Base-by-base conservation (phyloP, 2,329 filamentous ascomycete genomes). In the Leptographium procerum region DNA sequence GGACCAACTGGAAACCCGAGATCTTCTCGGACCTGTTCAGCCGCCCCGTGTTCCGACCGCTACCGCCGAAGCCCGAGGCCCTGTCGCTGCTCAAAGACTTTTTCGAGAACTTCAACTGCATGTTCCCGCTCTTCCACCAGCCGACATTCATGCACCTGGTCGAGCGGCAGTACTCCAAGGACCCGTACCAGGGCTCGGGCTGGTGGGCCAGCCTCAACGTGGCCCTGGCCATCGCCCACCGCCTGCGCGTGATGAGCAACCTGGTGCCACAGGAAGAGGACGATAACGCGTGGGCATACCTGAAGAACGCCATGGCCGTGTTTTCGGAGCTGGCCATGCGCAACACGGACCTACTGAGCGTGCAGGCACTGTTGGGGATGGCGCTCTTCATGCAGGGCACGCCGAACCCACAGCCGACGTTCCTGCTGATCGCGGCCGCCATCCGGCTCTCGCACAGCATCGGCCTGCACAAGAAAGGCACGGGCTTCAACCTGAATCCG, bases 191-290 rank as follows among this genome's bases (percentile, higher is more conserved):
- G 69, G 91, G 92, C 31, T 95, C 91, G 7, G 94, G 94, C 3
- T 99, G 94, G 94, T 99, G 94, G 92, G 94, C 94, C 6, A 95
- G 91, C 71, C 79, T 99, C 66, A 99, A 99, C 66, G 87, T 95
- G 60, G 90, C 88, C 1, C 75, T 99, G 58, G 94, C 92, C n/a
- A 95, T 96, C 64, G 88, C 92, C 6, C 90, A 96, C 69, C 83
- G 94, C 47, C 77, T 99, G 66, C 86, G 94, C 13, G 90, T 96
- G 26, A 96, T 96, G 91, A 95, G 89, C 75, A 94, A 96, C 66
- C 76, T 96, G 10, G 89, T 95, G 0, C 87, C 91, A 1, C 84
- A 88, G 62, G 91, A 95, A 62, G 92, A 97, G 69, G 94, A 97
- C 65, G 85, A 91, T 57, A 95, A 95, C 69, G 91, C 91, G 0